phyloP scores from a whole-genome alignment of 202 grass and related monocot species.

The Digitaria exilis region DNA sequence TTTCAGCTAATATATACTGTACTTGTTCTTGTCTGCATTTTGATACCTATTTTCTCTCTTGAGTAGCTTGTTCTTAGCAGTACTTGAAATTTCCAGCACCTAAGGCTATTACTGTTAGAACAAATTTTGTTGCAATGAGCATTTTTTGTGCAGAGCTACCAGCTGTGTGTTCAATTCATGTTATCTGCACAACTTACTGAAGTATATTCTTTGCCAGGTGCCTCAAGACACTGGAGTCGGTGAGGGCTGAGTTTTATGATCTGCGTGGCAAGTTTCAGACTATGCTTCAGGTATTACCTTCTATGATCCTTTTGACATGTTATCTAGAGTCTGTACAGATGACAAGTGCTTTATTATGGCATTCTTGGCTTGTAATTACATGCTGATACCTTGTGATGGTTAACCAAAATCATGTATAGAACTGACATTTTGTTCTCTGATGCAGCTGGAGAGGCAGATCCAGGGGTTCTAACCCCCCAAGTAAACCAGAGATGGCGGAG shows the following conservation, averaged over 20 bases:
- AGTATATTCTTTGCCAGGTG: conserved; percentile 46
- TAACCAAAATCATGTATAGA: background rate
- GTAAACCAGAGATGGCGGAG: background rate
- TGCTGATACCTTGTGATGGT: background rate
- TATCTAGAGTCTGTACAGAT: conserved; percentile 1
- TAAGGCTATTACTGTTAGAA: background rate
- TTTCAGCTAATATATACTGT: background rate
- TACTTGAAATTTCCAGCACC: background rate
- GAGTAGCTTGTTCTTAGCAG: background rate
- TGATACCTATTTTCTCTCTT: background rate
- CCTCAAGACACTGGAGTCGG: conserved; percentile 31
- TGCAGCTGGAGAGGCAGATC: conserved; percentile 65
- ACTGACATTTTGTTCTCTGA: conserved; percentile 22
- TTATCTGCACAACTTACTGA: background rate
- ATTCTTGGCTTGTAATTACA: background rate
- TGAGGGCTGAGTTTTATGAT: conserved; percentile 56
- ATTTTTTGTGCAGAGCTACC: background rate
- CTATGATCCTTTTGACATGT: background rate
- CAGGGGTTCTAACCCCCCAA: conserved; percentile 39
- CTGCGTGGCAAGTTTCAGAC: conserved; percentile 48
- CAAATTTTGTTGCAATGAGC: background rate
- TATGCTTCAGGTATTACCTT: conserved; percentile 62
- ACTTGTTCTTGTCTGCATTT: background rate
- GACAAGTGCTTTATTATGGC: background rate
- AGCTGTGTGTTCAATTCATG: background rate